These are phyloP conservation scores for Corylus americana DNA, from an alignment of 306 rosid species.

Conservation along the genomic window DNA sequence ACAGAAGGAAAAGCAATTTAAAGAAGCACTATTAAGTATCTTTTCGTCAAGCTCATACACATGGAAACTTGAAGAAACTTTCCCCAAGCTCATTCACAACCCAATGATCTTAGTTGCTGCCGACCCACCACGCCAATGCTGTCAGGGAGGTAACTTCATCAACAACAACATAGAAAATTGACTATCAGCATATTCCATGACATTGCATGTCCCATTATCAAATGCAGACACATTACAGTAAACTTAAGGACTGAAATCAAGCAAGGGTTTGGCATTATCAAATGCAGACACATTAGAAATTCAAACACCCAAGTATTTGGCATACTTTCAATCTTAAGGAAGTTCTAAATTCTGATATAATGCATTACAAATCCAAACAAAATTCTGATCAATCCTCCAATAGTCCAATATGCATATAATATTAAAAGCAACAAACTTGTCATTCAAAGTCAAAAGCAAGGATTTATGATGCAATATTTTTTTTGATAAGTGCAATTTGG, in stretches of 20 bases:
- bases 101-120: slow-evolving; percentile 58
- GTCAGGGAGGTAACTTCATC: slow-evolving; percentile 57
- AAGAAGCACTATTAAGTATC: background rate
- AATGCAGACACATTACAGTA: background rate
- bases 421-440: no score
- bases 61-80: background rate
- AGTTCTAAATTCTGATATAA: no score
- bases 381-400: no score
- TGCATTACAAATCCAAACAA: no score
- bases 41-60: background rate
- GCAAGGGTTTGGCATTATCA: background rate
- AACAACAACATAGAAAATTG: background rate
- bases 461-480: no score
- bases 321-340: no score
- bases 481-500: no score
- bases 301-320: background rate
- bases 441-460: no score
- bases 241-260: background rate
- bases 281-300: background rate
- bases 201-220: background rate
- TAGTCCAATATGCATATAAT: no score
- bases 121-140: slow-evolving; percentile 53
- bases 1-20: background rate
- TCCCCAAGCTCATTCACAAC: slow-evolving; percentile 42
- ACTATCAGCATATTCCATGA: background rate